Evolutionary conservation across 306 rosid genomes (phyloP), one percentile per base, ranked within the genome.

Genomic region (Medicago ruthenica): DNA sequence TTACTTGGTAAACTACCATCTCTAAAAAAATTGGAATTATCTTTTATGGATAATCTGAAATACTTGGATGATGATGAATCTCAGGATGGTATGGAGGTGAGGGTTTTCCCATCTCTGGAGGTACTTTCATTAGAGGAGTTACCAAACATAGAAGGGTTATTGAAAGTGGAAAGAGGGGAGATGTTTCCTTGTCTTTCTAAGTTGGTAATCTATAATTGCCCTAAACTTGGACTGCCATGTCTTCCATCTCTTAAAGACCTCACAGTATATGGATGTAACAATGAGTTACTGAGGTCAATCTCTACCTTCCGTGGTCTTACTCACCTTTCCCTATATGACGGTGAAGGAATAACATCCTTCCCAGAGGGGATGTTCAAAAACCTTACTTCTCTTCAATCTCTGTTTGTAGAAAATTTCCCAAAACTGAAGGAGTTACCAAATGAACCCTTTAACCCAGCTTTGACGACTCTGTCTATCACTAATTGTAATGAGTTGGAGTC

Each of bases 1-100:
- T 0, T 14, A 48, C 51, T 75, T 7, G 79, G 63, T 7, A 62
- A 75, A 45, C 61, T 74, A 7, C 78, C 61, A n/a, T 58, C 34
- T 45, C 61, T 74, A 1, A 74, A 1, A 47, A 16, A 2, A 0
- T 15, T 74, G 0, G 0, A 1, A 9, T 17, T 74, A 27, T 0
- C 0, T 0, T 0, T n/a, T 0, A 47, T 74, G 71, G 9, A 41
- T 73, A 13, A 61, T n/a, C 31, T 27, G 31, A 27, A 27, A 27
- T 27, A 27, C 31, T 27, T 27, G 31, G 31, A 27, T 27, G 31
- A 27, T 27, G 31, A 27, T 27, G 31, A 27, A 27, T 27, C 31
- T 27, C 2, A 27, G 31, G 31, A 27, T 27, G 31, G 31, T 27
- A 3, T 27, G 31, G 31, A 27, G 31, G 31, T 27, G 31, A 27